Percentiles rank a stretch among this genome's conserved stretches.
These are phyloP conservation scores for Kregervanrija fluxuum DNA, from an alignment of 805 yeast genomes.

Conservation along the genomic window DNA sequence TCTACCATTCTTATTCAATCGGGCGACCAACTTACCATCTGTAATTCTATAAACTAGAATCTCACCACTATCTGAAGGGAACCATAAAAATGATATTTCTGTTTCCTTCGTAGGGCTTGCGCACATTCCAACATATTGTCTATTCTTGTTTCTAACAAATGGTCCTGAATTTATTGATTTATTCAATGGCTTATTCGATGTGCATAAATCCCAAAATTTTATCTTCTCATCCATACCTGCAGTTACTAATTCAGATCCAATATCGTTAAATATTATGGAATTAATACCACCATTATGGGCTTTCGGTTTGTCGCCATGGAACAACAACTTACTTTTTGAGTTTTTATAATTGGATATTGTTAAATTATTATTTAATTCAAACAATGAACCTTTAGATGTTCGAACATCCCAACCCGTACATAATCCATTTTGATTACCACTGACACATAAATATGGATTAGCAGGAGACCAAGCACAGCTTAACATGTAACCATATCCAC, in stretches of 20 bases:
- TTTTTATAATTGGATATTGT: slow-evolving; percentile 17
- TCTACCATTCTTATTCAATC: slow-evolving; percentile 40
- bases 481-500: slow-evolving; percentile 25
- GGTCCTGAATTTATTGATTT: slow-evolving; percentile 74
- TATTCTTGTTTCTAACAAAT: slow-evolving; percentile 54
- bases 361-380: slow-evolving; percentile 46
- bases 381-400: slow-evolving; percentile 54
- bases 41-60: slow-evolving; percentile 47
- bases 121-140: slow-evolving; percentile 49
- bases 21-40: slow-evolving; percentile 56
- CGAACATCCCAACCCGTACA: slow-evolving; percentile 84
- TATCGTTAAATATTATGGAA: slow-evolving; percentile 67
- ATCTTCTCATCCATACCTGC: slow-evolving; percentile 78
- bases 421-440: slow-evolving; percentile 79
- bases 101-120: slow-evolving; percentile 46
- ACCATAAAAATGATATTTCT: slow-evolving; percentile 50
- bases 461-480: slow-evolving; percentile 59
- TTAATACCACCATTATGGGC: slow-evolving; percentile 79
- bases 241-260: slow-evolving; percentile 55
- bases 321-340: slow-evolving; percentile 15
- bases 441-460: slow-evolving; percentile 52
- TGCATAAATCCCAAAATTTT: slow-evolving; percentile 68
- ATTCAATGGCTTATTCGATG: slow-evolving; percentile 40
- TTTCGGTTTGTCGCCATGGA: slow-evolving; percentile 28
- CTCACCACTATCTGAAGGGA: slow-evolving; percentile 74